A percentile compares a stretch with the other conserved stretches of the same genome.
phyloP scores from a whole-genome alignment of 441 rosid genomes.

The Manihot esculenta region DNA sequence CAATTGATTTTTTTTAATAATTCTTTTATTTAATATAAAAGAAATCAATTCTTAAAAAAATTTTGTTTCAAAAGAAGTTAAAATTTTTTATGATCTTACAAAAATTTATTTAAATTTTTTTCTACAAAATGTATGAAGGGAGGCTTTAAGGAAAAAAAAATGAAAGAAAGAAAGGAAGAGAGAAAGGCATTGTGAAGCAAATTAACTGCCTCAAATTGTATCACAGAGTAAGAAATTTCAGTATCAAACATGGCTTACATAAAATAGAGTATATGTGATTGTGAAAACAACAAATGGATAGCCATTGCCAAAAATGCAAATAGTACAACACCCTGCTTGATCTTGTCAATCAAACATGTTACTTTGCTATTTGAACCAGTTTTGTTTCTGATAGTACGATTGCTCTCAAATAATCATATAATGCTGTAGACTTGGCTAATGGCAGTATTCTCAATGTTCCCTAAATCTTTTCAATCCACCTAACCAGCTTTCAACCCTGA shows the following conservation, averaged over 20 bases:
- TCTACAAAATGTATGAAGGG: too few species aligned
- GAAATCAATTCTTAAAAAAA: too few species aligned
- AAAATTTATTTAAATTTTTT: too few species aligned
- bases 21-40: too few species aligned
- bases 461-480: not conserved
- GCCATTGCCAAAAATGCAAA: not conserved
- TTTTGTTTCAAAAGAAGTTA: too few species aligned
- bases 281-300: not conserved
- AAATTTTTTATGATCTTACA: too few species aligned
- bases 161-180: not conserved
- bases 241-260: not conserved
- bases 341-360: not conserved
- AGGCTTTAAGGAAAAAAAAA: too few species aligned
- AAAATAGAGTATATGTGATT: not conserved
- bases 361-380: not conserved
- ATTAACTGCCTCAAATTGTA: not conserved
- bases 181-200: not conserved
- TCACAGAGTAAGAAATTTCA: not conserved
- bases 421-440: constrained; percentile 6
- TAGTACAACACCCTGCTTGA: constrained; percentile 2
- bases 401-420: constrained; percentile 18
- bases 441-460: not conserved
- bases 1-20: too few species aligned
- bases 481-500: constrained; percentile 12
- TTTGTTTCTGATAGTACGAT: constrained; percentile 7